Conservation (phyloP, 768 basidiomycete genomes). For the Suillus sp. region DNA sequence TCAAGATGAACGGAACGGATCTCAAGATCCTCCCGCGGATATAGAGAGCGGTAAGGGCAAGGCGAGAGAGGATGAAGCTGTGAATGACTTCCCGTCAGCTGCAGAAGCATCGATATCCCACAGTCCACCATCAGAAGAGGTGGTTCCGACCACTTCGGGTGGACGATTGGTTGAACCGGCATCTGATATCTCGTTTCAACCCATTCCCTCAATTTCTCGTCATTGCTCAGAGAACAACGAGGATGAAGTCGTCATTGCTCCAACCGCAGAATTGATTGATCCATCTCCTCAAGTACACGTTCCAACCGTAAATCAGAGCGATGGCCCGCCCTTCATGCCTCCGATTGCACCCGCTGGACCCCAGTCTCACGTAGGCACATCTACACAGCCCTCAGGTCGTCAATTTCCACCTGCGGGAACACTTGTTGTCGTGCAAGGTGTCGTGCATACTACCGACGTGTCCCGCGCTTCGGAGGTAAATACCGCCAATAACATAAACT, state of each 20-base stretch:
- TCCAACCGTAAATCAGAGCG: conserved; percentile 16
- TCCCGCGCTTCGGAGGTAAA: conserved; percentile 39
- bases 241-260: conserved; percentile 28
- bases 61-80: conserved; percentile 23
- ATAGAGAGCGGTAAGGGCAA: conserved; percentile 36
- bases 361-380: conserved; percentile 25
- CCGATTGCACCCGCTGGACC: conserved; percentile 11
- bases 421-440: conserved; percentile 81
- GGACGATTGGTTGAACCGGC: conserved; percentile 21
- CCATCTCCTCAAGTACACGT: conserved; percentile 12
- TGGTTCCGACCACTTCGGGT: conserved; percentile 8
- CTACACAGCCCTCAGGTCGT: conserved; percentile 29
- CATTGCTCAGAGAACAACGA: conserved; percentile 14
- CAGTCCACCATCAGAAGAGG: conserved; percentile 6
- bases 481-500: conserved; percentile 17
- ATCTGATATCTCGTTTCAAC: conserved; percentile 1
- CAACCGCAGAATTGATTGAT: conserved; percentile 15
- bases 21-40: conserved; percentile 29
- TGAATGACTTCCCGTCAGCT: neutral
- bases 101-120: conserved; percentile 1
- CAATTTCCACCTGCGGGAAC: conserved; percentile 76
- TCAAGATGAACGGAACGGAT: conserved; percentile 30
- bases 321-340: conserved; percentile 18
- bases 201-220: neutral
- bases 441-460: conserved; percentile 76